phyloP scores from a whole-genome alignment of 2,329 filamentous ascomycete species.

The Cladosporium sp. region DNA sequence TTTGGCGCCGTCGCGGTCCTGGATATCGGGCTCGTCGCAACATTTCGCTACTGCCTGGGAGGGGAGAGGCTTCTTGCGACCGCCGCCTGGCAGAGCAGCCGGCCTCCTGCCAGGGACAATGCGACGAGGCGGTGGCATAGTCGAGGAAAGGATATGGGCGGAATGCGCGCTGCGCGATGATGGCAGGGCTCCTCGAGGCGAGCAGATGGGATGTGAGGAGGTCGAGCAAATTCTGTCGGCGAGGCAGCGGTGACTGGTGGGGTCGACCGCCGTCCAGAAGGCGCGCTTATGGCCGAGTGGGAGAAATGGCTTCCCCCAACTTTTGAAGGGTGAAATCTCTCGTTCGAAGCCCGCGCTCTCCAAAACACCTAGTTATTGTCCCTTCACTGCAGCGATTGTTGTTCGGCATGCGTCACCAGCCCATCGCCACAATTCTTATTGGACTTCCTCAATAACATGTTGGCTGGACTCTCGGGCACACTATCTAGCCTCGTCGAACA shows the following conservation, averaged over 20 bases:
- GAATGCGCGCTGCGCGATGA: slow-evolving; percentile 32
- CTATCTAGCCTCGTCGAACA: too few species aligned
- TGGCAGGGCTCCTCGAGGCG: slow-evolving; percentile 13
- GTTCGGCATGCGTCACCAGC: not conserved
- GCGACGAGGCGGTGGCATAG: slow-evolving; percentile 12
- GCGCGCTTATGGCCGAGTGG: not conserved
- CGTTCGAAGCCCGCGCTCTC: not conserved
- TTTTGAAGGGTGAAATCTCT: not conserved
- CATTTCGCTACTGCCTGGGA: slow-evolving; percentile 13
- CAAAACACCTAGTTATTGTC: not conserved
- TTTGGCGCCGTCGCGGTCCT: slow-evolving; percentile 36
- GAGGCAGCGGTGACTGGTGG: not conserved
- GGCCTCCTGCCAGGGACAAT: slow-evolving; percentile 1
- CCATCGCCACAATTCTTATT: too few species aligned
- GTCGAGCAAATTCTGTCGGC: slow-evolving; percentile 27
- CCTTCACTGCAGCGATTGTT: not conserved
- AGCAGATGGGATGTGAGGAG: slow-evolving; percentile 24
- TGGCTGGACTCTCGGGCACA: too few species aligned
- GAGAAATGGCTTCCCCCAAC: too few species aligned
- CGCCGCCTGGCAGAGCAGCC: slow-evolving; percentile 11
- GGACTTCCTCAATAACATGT: too few species aligned
- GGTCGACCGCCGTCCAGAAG: not conserved
- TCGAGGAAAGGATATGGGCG: not conserved
- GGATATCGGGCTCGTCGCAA: slow-evolving; percentile 26
- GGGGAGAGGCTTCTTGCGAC: slow-evolving; percentile 8